Conservation (phyloP, 164 flowering plant genomes). For the Stephania yunnanensis region DNA sequence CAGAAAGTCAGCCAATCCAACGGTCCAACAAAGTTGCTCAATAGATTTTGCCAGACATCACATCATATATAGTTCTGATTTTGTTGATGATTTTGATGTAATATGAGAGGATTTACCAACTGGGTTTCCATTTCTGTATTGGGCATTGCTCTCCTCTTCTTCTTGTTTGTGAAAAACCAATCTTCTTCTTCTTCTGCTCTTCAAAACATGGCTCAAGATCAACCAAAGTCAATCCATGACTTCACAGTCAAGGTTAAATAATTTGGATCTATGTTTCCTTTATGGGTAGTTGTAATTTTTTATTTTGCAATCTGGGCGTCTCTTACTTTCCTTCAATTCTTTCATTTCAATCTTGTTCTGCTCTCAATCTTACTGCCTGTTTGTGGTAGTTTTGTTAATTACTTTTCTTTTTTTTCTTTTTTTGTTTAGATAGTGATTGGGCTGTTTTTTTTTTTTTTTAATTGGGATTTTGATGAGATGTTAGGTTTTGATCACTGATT, state of each 20-base stretch:
- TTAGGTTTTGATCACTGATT: neutral
- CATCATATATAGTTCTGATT: neutral
- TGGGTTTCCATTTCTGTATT: constrained; percentile 22
- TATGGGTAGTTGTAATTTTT: constrained; percentile 3
- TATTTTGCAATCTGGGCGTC: neutral
- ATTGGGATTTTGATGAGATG: neutral
- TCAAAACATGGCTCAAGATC: constrained; percentile 19
- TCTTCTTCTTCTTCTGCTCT: constrained; percentile 11
- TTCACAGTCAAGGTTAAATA: constrained; percentile 34
- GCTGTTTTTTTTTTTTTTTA: neutral
- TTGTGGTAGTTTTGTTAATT: neutral
- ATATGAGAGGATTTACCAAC: constrained; percentile 1
- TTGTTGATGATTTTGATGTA: neutral
- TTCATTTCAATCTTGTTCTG: neutral
- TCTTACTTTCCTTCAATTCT: neutral
- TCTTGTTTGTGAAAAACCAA: constrained; percentile 12
- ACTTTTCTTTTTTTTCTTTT: neutral
- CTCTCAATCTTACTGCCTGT: neutral
- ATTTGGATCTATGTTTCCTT: neutral
- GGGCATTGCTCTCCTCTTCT: constrained; percentile 19
- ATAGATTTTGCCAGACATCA: neutral
- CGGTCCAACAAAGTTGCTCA: neutral
- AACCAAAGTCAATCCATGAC: constrained; percentile 30
- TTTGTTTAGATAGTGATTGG: neutral
- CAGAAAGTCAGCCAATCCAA: neutral